Evolutionary conservation across 352 stramenopile genomes (phyloP).

Genomic region (Phytophthora europaea): DNA sequence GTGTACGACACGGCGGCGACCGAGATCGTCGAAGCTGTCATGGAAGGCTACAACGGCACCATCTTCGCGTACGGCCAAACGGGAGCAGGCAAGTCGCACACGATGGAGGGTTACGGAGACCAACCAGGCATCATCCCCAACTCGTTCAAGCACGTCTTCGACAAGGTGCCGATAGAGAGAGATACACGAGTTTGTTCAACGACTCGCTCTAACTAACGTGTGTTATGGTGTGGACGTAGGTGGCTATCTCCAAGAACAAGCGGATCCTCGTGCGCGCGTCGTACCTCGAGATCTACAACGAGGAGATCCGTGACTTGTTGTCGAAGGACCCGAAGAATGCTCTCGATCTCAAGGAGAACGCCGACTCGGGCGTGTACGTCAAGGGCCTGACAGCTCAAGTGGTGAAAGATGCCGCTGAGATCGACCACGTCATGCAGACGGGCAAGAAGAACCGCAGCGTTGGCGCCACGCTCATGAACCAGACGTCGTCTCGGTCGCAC

Average conservation of each 20-base stretch:
- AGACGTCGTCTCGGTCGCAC: slow-evolving; percentile 97
- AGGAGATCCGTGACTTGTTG: slow-evolving; percentile 97
- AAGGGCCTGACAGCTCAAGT: slow-evolving; percentile 88
- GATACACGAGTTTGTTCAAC: too few relatives aligned
- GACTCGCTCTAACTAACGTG: too few relatives aligned
- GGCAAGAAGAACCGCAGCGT: slow-evolving; percentile 97
- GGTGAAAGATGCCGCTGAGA: slow-evolving; percentile 91
- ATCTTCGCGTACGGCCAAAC: slow-evolving; percentile 94
- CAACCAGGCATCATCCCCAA: slow-evolving; percentile 91
- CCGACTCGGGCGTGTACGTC: slow-evolving; percentile 92
- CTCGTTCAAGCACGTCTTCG: slow-evolving; percentile 93
- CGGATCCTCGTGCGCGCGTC: slow-evolving; percentile 97
- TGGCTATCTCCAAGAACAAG: slow-evolving; percentile 91
- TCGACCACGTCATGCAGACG: slow-evolving; percentile 93
- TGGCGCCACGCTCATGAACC: slow-evolving; percentile 98
- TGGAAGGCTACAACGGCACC: slow-evolving; percentile 94
- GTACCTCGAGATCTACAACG: slow-evolving; percentile 99
- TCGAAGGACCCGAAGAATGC: slow-evolving; percentile 80
- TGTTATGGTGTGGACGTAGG: slow-evolving; percentile 10
- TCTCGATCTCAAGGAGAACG: slow-evolving; percentile 94
- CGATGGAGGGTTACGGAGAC: slow-evolving; percentile 88
- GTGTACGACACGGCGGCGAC: slow-evolving; percentile 94
- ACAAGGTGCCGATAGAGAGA: slow-evolving; percentile 47
- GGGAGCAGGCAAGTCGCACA: slow-evolving; percentile 91
- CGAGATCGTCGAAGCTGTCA: slow-evolving; percentile 93